Conservation (phyloP, 2,329 filamentous ascomycete species). For the Cercospora berteroae region DNA sequence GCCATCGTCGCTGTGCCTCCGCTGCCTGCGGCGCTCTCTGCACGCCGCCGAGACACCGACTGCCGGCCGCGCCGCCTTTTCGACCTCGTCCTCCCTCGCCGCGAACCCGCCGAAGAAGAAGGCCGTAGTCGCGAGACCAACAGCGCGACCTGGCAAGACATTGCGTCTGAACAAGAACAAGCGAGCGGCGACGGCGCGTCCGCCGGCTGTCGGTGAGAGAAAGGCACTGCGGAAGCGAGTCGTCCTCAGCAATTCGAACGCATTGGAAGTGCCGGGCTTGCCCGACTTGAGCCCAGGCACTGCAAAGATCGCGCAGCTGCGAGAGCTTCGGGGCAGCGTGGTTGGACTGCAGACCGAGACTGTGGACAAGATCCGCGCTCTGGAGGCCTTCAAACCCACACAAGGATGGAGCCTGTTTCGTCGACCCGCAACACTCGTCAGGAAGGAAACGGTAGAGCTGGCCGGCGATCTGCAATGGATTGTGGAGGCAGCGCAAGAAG, state of each 20-base stretch:
- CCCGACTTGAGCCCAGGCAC: conserved; percentile 50
- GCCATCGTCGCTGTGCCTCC: conserved; percentile 30
- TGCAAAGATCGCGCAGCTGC: conserved; percentile 36
- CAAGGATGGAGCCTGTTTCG: conserved; percentile 88
- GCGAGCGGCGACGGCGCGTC: conserved; percentile 28
- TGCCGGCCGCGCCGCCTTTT: conserved; percentile 35
- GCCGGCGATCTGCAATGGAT: conserved; percentile 46
- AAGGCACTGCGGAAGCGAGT: conserved; percentile 86
- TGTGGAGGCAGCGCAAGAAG: conserved; percentile 43
- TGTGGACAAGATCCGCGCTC: conserved; percentile 76
- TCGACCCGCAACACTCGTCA: conserved; percentile 73
- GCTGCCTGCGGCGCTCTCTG: conserved; percentile 30
- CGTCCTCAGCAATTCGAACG: conserved; percentile 90
- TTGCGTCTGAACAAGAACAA: conserved; percentile 34
- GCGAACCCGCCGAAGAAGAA: conserved; percentile 32
- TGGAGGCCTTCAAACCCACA: conserved; percentile 85
- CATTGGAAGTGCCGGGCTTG: conserved; percentile 71
- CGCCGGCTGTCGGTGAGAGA: conserved; percentile 66
- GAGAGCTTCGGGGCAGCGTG: conserved; percentile 62
- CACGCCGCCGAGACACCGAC: conserved; percentile 10
- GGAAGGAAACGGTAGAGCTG: conserved; percentile 73
- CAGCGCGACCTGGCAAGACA: conserved; percentile 28
- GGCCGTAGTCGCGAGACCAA: conserved; percentile 23
- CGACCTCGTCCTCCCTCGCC: conserved; percentile 33
- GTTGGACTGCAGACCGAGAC: conserved; percentile 65